Conservation (phyloP, 2,329 filamentous ascomycete species). For the Dothideomycetes sp. region DNA sequence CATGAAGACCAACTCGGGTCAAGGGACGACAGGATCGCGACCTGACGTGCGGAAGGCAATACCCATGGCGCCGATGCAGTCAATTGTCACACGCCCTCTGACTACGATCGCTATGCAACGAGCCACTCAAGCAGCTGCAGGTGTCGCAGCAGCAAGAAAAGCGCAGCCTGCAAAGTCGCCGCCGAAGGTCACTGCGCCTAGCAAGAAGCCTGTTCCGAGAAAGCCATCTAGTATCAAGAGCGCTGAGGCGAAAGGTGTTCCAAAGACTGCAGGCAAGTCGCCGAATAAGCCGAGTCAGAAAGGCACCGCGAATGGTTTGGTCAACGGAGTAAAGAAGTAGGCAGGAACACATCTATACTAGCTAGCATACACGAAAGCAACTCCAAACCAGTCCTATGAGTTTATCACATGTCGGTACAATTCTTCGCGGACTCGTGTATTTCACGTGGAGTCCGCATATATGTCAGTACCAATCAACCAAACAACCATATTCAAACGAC, state of each 20-base stretch:
- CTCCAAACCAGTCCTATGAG: too few relatives aligned
- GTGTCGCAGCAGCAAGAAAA: neutral
- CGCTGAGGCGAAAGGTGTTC: neutral
- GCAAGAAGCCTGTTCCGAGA: neutral
- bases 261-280: neutral
- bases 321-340: neutral
- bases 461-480: too few relatives aligned
- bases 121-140: conserved; percentile 17
- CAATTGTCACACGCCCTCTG: conserved; percentile 22
- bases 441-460: too few relatives aligned
- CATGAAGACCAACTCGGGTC: too few relatives aligned
- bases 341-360: too few relatives aligned
- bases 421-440: too few relatives aligned
- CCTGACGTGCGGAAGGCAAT: conserved; percentile 16
- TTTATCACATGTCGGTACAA: too few relatives aligned
- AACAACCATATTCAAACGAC: too few relatives aligned
- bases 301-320: neutral
- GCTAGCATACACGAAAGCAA: too few relatives aligned
- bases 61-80: conserved; percentile 22
- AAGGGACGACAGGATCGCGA: conserved; percentile 8
- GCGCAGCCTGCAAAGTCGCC: neutral
- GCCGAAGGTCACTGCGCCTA: neutral
- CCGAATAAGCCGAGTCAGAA: neutral
- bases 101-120: conserved; percentile 23
- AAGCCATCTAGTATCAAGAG: neutral